Evolutionary conservation across 2,329 filamentous ascomycete genomes (phyloP), one percentile per base, ranked within the genome.

Genomic region (Fusarium protoensiforme): DNA sequence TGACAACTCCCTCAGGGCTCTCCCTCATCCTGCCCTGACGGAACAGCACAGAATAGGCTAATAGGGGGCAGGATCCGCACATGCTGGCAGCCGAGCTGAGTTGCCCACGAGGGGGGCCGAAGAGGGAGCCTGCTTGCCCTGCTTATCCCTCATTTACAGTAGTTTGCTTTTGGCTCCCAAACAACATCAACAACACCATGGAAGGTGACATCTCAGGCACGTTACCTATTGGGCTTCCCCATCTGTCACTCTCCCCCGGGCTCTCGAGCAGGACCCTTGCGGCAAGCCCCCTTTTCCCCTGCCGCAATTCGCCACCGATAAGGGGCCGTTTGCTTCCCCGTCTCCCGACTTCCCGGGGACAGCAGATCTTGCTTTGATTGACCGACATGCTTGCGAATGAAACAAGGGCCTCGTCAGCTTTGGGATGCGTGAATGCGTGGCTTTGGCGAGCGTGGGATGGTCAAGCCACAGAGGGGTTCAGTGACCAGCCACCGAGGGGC

Each of bases 321-420:
- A 76, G 64, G 67, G 75, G 75, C 41, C 35, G 53, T 53, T 67
- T 57, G 56, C 63, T 51, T 56, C 22, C 43, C 36, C 46, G 60
- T 65, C 56, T 63, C 69, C 72, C 66, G 14, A 57, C 29, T 27
- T 69, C 27, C 58, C 24, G 65, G 61, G 48, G 69, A 69, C 51
- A 61, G 66, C 71, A 72, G 75, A 76, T 77, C 71, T 65, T 29
- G 24, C 59, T 61, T 61, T 61, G 31, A 65, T 54, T 70, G 67
- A 33, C 29, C 54, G 33, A 65, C 64, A 48, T 48, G 62, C 63
- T 65, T 72, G 60, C 24, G 62, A 74, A 68, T 73, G 75, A 78
- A 78, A 78, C 76, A 77, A 64, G 71, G 71, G 66, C 65, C 71
- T 78, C 73, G 76, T 78, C 76, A 78, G 71, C 75, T 46, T 54